Percentiles rank a stretch among this genome's conserved stretches.
Evolutionary conservation across 352 stramenopile species (phyloP).

Genomic region (Phytophthora foliorum): DNA sequence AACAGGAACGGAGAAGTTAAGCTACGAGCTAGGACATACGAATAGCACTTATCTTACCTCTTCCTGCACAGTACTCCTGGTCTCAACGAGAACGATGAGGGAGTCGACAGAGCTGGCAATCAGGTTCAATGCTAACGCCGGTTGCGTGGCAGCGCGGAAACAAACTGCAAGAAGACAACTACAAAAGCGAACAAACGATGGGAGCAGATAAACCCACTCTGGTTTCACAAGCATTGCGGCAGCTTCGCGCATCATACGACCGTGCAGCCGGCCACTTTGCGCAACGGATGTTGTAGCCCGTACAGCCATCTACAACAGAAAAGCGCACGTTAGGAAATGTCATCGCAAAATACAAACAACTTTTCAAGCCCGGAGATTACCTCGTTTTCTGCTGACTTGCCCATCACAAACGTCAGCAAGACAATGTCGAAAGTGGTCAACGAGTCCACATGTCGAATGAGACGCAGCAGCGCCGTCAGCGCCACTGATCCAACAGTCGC

Average conservation of each 20-base stretch:
- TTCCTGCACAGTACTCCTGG: constrained; percentile 55
- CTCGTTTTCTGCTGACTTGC: constrained; percentile 72
- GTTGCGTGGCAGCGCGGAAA: constrained; percentile 48
- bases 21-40: neutral
- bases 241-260: constrained; percentile 40
- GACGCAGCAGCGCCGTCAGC: constrained; percentile 55
- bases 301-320: constrained; percentile 48
- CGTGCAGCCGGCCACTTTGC: constrained; percentile 49
- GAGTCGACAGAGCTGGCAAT: constrained; percentile 52
- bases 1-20: neutral
- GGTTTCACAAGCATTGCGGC: constrained; percentile 43
- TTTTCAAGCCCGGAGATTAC: constrained; percentile 26
- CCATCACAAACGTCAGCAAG: constrained; percentile 69
- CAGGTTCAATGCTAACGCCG: constrained; percentile 44
- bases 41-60: constrained; percentile 47
- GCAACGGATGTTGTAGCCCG: constrained; percentile 49
- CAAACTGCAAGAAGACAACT: constrained; percentile 61
- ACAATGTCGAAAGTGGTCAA: constrained; percentile 72
- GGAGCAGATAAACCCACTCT: constrained; percentile 56
- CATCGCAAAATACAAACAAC: neutral
- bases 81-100: constrained; percentile 50
- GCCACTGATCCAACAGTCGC: constrained; percentile 58
- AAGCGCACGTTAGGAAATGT: neutral
- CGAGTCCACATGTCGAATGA: constrained; percentile 54
- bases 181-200: constrained; percentile 63